phyloP scores from a whole-genome alignment of 148 eudicot genomes.

The Nyssa sinensis region DNA sequence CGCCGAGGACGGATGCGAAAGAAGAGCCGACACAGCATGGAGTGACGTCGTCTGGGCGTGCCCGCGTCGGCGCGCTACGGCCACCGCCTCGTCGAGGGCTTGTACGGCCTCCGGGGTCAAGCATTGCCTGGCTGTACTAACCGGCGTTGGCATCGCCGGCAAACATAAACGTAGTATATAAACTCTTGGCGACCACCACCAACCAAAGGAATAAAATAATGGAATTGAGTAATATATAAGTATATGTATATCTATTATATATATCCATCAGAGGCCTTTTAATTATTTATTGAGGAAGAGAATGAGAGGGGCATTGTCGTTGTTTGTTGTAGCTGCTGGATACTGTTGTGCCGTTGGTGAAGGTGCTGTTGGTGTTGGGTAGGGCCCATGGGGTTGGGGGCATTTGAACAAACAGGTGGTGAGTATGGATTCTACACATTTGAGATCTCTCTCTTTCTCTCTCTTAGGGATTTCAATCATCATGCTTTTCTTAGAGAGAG shows the following conservation, averaged over 20 bases:
- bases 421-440: constrained; percentile 29
- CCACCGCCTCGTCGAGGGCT: constrained; percentile 69
- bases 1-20: constrained; percentile 53
- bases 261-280: constrained; percentile 4
- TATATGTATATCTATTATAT: background rate
- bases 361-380: constrained; percentile 23
- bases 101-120: constrained; percentile 57
- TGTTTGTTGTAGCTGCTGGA: background rate
- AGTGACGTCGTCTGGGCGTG: constrained; percentile 88
- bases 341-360: constrained; percentile 9
- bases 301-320: background rate
- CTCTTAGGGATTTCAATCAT: constrained; percentile 9
- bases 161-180: background rate
- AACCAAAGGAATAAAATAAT: constrained; percentile 5
- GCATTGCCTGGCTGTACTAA: constrained; percentile 78
- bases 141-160: constrained; percentile 76
- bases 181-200: background rate
- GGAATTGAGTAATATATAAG: constrained; percentile 1
- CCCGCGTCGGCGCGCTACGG: constrained; percentile 60
- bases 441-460: constrained; percentile 16
- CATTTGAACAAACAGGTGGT: constrained; percentile 37
- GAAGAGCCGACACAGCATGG: constrained; percentile 68
- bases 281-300: constrained; percentile 7
- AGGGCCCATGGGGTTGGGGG: constrained; percentile 29
- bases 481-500: constrained; percentile 18